These are phyloP conservation scores for Termitomyces sp. DNA, from an alignment of 768 basidiomycete genomes.

Conservation along the genomic window DNA sequence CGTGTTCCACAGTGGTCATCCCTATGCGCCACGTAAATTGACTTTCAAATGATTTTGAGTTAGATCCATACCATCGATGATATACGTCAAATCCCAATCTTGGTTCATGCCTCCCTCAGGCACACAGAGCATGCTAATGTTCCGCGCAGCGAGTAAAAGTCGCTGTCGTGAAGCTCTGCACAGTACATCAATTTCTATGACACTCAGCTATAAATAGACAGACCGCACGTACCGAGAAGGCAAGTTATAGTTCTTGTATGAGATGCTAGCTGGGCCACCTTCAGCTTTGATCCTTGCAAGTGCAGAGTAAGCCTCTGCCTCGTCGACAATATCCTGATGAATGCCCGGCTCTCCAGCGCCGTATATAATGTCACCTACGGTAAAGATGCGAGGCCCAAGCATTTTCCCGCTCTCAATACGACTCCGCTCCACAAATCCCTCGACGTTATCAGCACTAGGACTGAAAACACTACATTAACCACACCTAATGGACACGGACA, in stretches of 20 bases:
- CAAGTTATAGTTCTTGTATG: slow-evolving; percentile 75
- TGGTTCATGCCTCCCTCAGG: slow-evolving; percentile 78
- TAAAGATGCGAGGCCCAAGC: slow-evolving; percentile 68
- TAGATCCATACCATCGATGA: slow-evolving; percentile 52
- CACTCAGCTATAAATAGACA: neutral
- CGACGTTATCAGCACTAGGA: slow-evolving; percentile 58
- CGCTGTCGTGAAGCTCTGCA: slow-evolving; percentile 61
- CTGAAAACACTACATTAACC: slow-evolving; percentile 24
- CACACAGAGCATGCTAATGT: slow-evolving; percentile 64
- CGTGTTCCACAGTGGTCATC: slow-evolving; percentile 74
- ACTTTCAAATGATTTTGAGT: neutral
- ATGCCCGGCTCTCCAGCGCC: slow-evolving; percentile 37
- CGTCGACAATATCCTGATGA: slow-evolving; percentile 60
- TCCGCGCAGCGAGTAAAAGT: slow-evolving; percentile 51
- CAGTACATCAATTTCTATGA: neutral
- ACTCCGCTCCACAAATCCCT: slow-evolving; percentile 59
- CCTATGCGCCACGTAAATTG: slow-evolving; percentile 28
- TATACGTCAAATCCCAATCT: slow-evolving; percentile 77
- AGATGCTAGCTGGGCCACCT: slow-evolving; percentile 63
- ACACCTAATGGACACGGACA: neutral
- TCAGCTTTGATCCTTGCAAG: slow-evolving; percentile 65
- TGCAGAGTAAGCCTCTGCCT: slow-evolving; percentile 59
- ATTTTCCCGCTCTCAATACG: slow-evolving; percentile 64
- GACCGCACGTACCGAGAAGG: slow-evolving; percentile 46
- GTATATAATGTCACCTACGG: slow-evolving; percentile 61